phyloP scores from a whole-genome alignment of 495 filamentous ascomycete species.

The Cryomyces minteri region DNA sequence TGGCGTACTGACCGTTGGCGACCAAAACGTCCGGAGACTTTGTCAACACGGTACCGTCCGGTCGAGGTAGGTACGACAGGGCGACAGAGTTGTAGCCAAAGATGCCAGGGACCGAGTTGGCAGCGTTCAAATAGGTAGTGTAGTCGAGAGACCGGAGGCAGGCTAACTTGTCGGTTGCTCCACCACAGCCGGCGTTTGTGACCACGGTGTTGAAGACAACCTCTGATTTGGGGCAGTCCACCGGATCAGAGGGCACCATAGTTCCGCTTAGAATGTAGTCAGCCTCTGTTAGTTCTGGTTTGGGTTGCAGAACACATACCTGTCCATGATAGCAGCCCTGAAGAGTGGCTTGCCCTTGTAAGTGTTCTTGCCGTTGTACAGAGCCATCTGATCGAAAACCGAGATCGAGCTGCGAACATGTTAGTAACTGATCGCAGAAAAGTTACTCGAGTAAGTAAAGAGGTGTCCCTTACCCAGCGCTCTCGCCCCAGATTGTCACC shows the following conservation, averaged over 20 bases:
- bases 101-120: conserved; percentile 9
- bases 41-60: conserved; percentile 28
- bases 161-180: conserved; percentile 25
- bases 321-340: conserved; percentile 56
- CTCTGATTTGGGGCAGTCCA: conserved; percentile 46
- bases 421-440: no score
- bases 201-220: conserved; percentile 46
- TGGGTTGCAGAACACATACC: no score
- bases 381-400: conserved; percentile 49
- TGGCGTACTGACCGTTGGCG: conserved; percentile 29
- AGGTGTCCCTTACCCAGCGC: conserved; percentile 15
- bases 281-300: no score
- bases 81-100: conserved; percentile 7
- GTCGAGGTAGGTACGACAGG: conserved; percentile 1
- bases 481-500: conserved; percentile 60
- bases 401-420: conserved; percentile 6
- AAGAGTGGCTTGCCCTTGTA: conserved; percentile 56
- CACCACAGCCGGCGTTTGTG: conserved; percentile 35
- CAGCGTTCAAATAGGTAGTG: conserved; percentile 4
- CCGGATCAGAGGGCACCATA: conserved; percentile 40
- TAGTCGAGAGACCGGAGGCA: conserved; percentile 8
- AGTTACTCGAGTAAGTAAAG: no score
- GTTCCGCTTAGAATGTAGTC: conserved; percentile 24
- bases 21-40: conserved; percentile 35
- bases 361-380: conserved; percentile 48